Evolutionary conservation across 768 basidiomycete species (phyloP).

Genomic region (Suillus occidentalis): DNA sequence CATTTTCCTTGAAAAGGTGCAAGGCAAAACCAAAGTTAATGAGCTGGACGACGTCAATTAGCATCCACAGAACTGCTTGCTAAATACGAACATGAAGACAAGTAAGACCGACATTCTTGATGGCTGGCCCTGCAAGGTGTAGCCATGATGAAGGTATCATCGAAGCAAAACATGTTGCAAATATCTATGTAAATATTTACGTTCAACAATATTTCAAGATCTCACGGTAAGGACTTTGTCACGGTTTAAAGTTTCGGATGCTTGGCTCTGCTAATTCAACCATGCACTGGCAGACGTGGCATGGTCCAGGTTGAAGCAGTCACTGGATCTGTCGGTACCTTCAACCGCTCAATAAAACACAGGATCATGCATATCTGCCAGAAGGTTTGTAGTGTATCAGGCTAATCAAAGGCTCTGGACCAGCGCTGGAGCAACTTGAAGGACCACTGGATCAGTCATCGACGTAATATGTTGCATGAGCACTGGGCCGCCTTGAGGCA

Average conservation of each 20-base stretch:
- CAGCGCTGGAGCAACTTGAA: not conserved
- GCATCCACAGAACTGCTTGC: not conserved
- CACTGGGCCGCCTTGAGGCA: not conserved
- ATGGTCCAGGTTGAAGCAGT: not conserved
- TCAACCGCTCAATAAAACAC: not conserved
- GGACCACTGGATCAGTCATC: not conserved
- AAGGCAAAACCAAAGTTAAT: slow-evolving; percentile 55
- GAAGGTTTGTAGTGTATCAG: not conserved
- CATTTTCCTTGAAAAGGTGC: slow-evolving; percentile 64
- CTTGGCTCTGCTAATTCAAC: not conserved
- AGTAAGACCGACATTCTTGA: slow-evolving; percentile 25
- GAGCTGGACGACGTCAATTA: slow-evolving; percentile 34
- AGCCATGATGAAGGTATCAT: slow-evolving; percentile 19
- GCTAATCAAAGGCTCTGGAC: not conserved
- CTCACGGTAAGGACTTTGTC: too few relatives aligned
- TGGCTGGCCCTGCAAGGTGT: slow-evolving; percentile 7
- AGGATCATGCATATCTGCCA: not conserved
- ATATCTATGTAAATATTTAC: not conserved
- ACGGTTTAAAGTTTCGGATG: too few relatives aligned
- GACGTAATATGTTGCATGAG: not conserved
- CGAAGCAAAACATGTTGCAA: not conserved
- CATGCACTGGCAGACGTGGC: not conserved
- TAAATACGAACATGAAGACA: slow-evolving; percentile 27
- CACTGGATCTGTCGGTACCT: not conserved
- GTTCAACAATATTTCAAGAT: not conserved